Evolutionary conservation across 2,329 filamentous ascomycete species (phyloP), one percentile per base, ranked within the genome.

Genomic region (Fusarium udum): DNA sequence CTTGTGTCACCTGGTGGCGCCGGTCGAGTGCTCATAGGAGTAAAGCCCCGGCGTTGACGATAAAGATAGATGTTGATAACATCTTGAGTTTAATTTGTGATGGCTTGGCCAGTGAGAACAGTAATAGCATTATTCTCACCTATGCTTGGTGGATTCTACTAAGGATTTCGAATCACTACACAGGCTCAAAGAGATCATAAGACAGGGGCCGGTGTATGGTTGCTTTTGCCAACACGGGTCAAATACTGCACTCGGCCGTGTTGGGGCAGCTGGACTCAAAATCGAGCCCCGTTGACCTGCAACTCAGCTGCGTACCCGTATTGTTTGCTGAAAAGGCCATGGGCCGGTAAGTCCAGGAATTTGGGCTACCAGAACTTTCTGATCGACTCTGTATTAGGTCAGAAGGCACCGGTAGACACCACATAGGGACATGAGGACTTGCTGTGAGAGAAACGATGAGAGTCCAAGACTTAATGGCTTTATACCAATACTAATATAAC

Each of bases 1-100:
- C 37, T 71, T 42, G 56, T 73, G 46, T 46, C 56, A 64, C 58
- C 9, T 22, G 20, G 39, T 51, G 57, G 59, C 40, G 48, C 60
- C 49, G 43, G 26, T 26, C 42, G 55, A 69, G 51, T 60, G 46
- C 46, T 59, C 20, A n/a, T 40, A 22, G 14, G 20, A 62, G 26
- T 22, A 39, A 36, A 46, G 26, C 52, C n/a, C 45, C 49, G 36
- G 18, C 9, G 45, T 31, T 45, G 36, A 26, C 26, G n/a, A 39
- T 42, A 62, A 43, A 51, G 46, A 28, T 15, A 31, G 9, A 22
- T 15, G 14, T 24, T 48, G 51, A 51, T 40, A 28, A 26, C 22
- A 69, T 52, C 11, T 16, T 10, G n/a, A 51, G 45, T 15, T 40
- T 20, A 4, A 12, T 26, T 16, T 16, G 59, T 8, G 42, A 12